phyloP scores from a whole-genome alignment of 805 yeast genomes.

The Wickerhamiella galacta region DNA sequence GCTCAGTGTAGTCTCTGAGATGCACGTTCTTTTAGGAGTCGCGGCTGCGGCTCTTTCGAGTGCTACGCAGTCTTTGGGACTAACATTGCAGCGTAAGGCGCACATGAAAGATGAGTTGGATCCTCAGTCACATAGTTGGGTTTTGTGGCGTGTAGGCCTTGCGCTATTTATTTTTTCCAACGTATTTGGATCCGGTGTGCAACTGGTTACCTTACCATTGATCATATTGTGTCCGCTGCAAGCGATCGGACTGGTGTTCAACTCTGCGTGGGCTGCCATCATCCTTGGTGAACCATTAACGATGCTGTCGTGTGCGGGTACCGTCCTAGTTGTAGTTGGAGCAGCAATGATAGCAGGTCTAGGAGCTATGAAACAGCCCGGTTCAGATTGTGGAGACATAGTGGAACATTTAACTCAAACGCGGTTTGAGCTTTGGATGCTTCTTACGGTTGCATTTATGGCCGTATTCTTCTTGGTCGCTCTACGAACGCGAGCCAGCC shows the following conservation, averaged over 20 bases:
- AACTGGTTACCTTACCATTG: slow-evolving; percentile 68
- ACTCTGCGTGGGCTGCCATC: slow-evolving; percentile 53
- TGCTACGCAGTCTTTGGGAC: slow-evolving; percentile 65
- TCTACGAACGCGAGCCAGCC: not conserved
- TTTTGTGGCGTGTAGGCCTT: slow-evolving; percentile 62
- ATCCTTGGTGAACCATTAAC: slow-evolving; percentile 57
- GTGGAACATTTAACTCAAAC: no score
- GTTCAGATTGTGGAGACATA: no score
- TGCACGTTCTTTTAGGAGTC: slow-evolving; percentile 37
- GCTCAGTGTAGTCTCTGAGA: no score
- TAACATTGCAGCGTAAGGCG: slow-evolving; percentile 66
- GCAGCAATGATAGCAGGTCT: slow-evolving; percentile 63
- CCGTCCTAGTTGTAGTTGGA: slow-evolving; percentile 50
- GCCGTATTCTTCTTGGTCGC: slow-evolving; percentile 11
- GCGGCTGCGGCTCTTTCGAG: slow-evolving; percentile 57
- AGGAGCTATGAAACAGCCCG: slow-evolving; percentile 45
- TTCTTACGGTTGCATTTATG: no score
- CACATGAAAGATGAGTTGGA: slow-evolving; percentile 33
- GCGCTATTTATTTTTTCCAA: slow-evolving; percentile 54
- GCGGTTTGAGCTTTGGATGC: no score
- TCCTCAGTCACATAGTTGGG: slow-evolving; percentile 26
- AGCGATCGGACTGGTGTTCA: slow-evolving; percentile 77
- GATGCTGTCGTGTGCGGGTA: slow-evolving; percentile 39
- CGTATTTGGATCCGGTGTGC: slow-evolving; percentile 65
- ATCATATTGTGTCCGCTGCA: slow-evolving; percentile 69